These are phyloP conservation scores for Paramecium pentaurelia DNA, from an alignment of 73 alveolate species.

Conservation along the genomic window DNA sequence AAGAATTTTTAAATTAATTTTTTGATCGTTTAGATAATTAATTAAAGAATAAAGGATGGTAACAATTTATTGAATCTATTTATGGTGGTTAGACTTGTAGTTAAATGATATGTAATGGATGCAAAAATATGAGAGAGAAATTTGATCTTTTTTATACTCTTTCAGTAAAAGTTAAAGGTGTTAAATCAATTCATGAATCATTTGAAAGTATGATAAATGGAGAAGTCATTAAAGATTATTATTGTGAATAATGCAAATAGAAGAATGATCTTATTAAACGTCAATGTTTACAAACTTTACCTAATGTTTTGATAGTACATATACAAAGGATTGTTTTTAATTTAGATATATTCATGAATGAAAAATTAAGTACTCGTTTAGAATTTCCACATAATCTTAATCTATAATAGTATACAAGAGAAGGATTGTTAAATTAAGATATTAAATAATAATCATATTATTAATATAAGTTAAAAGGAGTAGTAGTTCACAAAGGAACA, in stretches of 20 bases:
- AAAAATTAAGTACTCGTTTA: constrained; percentile 88
- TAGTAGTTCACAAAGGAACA: constrained; percentile 92
- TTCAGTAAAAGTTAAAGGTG: constrained; percentile 89
- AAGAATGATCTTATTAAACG: constrained; percentile 88
- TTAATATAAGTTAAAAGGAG: constrained; percentile 80
- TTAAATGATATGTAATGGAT: constrained; percentile 82
- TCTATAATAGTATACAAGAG: constrained; percentile 64
- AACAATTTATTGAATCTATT: constrained; percentile 80
- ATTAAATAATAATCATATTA: constrained; percentile 46
- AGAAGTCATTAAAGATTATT: constrained; percentile 88
- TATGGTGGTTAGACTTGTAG: constrained; percentile 95
- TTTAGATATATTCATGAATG: constrained; percentile 90
- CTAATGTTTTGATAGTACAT: constrained; percentile 94
- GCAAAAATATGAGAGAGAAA: constrained; percentile 82
- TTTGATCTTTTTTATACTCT: constrained; percentile 88
- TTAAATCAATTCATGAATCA: constrained; percentile 85
- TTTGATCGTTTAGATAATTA: constrained; percentile 93
- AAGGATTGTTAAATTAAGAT: constrained; percentile 64
- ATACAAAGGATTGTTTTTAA: constrained; percentile 92
- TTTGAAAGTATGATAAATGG: constrained; percentile 84
- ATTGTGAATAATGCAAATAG: constrained; percentile 91
- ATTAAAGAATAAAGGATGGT: constrained; percentile 84
- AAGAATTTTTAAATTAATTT: constrained; percentile 92
- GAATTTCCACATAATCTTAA: constrained; percentile 94
- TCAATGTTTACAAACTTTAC: constrained; percentile 79